A percentile compares a stretch with the other conserved stretches of the same genome.
Evolutionary conservation across 2,329 filamentous ascomycete species (phyloP).

Genomic region (Pestalotiopsis fici): DNA sequence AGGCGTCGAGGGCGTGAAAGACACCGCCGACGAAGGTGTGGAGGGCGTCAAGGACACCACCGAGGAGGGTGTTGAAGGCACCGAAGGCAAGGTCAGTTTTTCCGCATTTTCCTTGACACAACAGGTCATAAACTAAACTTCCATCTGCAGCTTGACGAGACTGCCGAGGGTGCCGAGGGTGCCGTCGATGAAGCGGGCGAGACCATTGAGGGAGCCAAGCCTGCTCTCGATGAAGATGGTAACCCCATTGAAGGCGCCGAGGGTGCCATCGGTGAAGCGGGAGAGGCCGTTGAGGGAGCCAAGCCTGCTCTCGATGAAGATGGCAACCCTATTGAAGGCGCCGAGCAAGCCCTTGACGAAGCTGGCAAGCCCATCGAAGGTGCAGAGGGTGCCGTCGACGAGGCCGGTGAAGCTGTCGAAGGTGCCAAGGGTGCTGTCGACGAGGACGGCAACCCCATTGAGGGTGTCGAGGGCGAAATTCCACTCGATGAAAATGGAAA

Average conservation of each 20-base stretch:
- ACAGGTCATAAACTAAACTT: conserved; percentile 16
- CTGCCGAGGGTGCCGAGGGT: conserved; percentile 14
- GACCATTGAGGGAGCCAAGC: not conserved
- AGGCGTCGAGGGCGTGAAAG: conserved; percentile 9
- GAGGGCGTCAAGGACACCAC: not conserved
- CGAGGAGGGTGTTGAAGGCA: not conserved
- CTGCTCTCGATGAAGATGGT: not conserved
- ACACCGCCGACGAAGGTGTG: not conserved
- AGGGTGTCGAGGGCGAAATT: not conserved
- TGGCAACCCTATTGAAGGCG: not conserved
- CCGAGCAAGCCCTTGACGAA: not conserved
- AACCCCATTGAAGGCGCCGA: not conserved
- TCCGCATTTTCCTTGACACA: too few relatives aligned
- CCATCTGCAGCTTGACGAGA: conserved; percentile 4
- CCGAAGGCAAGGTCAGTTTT: conserved; percentile 16
- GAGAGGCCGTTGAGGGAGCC: conserved; percentile 15
- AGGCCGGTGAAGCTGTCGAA: conserved; percentile 12
- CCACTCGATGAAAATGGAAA: not conserved
- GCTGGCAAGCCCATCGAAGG: not conserved
- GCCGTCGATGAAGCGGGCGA: conserved; percentile 19
- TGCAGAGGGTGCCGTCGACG: not conserved
- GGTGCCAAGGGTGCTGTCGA: conserved; percentile 16
- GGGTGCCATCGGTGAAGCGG: not conserved
- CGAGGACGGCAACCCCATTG: not conserved
- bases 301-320: not conserved